Conservation (phyloP, 768 basidiomycete species). For the Holtermanniella nyarrowii region DNA sequence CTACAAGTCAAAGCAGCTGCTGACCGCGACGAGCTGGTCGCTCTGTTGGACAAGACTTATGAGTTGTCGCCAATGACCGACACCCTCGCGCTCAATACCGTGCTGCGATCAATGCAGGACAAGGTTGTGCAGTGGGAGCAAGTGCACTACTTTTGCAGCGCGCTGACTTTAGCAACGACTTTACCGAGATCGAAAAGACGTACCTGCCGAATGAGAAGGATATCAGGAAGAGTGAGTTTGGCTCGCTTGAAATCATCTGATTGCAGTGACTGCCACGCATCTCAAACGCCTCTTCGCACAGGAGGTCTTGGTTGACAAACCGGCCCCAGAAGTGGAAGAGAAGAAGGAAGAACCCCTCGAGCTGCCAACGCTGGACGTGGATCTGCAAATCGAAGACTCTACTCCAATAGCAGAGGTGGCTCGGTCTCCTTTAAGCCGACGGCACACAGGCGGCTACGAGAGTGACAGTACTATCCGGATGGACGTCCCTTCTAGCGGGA, state of each 20-base stretch:
- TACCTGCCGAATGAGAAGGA: slow-evolving; percentile 49
- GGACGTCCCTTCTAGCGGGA: slow-evolving; percentile 19
- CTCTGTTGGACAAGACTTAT: slow-evolving; percentile 68
- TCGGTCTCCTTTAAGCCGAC: slow-evolving; percentile 6
- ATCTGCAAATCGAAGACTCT: slow-evolving; percentile 5
- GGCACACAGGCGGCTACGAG: slow-evolving; percentile 27
- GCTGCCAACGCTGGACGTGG: not conserved
- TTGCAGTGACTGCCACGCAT: slow-evolving; percentile 37
- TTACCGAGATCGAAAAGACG: slow-evolving; percentile 57
- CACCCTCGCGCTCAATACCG: slow-evolving; percentile 74
- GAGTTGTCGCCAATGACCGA: slow-evolving; percentile 69
- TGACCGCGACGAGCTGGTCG: slow-evolving; percentile 55
- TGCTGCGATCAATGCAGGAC: slow-evolving; percentile 78
- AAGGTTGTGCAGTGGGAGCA: slow-evolving; percentile 90
- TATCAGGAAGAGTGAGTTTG: slow-evolving; percentile 40
- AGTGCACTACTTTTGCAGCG: slow-evolving; percentile 2
- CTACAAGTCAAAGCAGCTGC: slow-evolving; percentile 64
- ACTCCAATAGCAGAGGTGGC: slow-evolving; percentile 22
- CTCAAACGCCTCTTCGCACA: slow-evolving; percentile 42
- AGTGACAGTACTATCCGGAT: slow-evolving; percentile 43
- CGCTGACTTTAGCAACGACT: slow-evolving; percentile 49
- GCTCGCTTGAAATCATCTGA: not conserved
- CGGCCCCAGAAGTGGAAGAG: slow-evolving; percentile 10
- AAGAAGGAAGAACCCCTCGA: not conserved
- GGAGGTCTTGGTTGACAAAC: slow-evolving; percentile 30